These are phyloP conservation scores for Angophora floribunda DNA, from an alignment of 345 rosid species.

Conservation along the genomic window DNA sequence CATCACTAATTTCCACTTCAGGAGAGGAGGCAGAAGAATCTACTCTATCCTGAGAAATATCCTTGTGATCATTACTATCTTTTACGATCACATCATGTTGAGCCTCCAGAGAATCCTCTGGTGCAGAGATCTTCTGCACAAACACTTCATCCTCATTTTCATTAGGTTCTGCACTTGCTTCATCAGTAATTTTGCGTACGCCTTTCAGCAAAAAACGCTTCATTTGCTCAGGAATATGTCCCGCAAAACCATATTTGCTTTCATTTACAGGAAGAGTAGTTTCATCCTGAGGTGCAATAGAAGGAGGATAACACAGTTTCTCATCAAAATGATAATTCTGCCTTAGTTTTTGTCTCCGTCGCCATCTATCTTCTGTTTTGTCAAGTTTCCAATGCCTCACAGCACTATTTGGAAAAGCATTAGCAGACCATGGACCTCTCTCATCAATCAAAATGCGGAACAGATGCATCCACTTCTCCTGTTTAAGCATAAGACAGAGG, in stretches of 20 bases:
- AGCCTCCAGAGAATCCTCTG: constrained; percentile 41
- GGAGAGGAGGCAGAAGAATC: constrained; percentile 48
- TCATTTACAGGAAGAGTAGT: constrained; percentile 28
- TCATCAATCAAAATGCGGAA: constrained; percentile 91
- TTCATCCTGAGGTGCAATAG: constrained; percentile 36
- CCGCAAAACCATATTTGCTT: constrained; percentile 53
- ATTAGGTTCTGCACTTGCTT: constrained; percentile 53
- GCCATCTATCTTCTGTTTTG: constrained; percentile 95
- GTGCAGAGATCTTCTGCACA: constrained; percentile 18
- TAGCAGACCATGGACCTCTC: constrained; percentile 98
- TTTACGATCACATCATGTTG: constrained; percentile 31
- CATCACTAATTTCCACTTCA: constrained; percentile 76
- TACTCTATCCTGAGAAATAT: constrained; percentile 38
- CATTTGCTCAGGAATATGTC: constrained; percentile 97
- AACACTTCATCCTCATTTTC: constrained; percentile 49
- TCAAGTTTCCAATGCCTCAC: constrained; percentile 87
- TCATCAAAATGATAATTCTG: constrained; percentile 90
- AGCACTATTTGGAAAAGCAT: constrained; percentile 76
- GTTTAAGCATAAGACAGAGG: background rate
- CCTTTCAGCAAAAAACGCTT: constrained; percentile 85
- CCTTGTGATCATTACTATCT: constrained; percentile 55
- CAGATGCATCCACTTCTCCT: constrained; percentile 96
- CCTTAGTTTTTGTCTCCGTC: constrained; percentile 88
- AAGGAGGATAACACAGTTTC: constrained; percentile 62
- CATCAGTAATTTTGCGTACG: constrained; percentile 74